Percentiles rank a stretch among this genome's conserved stretches.
These are phyloP conservation scores for Solidago caesia DNA, from an alignment of 129 eudicot genomes.

Conservation along the genomic window DNA sequence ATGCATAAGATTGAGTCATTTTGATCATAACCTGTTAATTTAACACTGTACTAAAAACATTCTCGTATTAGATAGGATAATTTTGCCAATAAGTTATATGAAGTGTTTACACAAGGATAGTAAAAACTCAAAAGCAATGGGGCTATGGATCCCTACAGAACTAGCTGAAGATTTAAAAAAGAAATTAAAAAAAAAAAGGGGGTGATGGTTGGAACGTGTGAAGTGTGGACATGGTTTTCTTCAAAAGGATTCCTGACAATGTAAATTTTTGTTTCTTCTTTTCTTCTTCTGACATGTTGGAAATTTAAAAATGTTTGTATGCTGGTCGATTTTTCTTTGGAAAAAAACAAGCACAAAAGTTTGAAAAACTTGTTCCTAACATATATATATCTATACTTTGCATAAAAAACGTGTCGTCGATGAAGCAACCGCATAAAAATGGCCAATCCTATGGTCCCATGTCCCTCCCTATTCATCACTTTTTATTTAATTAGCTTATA, in stretches of 20 bases:
- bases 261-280: slow-evolving; percentile 6
- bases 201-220: slow-evolving; percentile 18
- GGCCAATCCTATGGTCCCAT: slow-evolving; percentile 6
- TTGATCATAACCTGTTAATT: too few relatives aligned
- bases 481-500: too few relatives aligned
- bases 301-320: neutral
- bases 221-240: slow-evolving; percentile 33
- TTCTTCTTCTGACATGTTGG: slow-evolving; percentile 18
- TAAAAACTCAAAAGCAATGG: neutral
- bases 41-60: too few relatives aligned
- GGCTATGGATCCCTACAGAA: slow-evolving; percentile 9
- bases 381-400: slow-evolving; percentile 5
- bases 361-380: slow-evolving; percentile 26
- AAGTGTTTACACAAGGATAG: too few relatives aligned
- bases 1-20: too few relatives aligned
- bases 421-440: slow-evolving; percentile 17
- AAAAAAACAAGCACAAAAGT: slow-evolving; percentile 33
- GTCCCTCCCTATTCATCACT: neutral
- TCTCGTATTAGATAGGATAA: too few relatives aligned
- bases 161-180: neutral
- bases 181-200: neutral
- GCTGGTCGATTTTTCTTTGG: slow-evolving; percentile 25
- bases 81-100: too few relatives aligned
- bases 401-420: slow-evolving; percentile 23
- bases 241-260: slow-evolving; percentile 39